These are phyloP conservation scores for Vigna hirtella DNA, from an alignment of 306 rosid species.

Conservation along the genomic window DNA sequence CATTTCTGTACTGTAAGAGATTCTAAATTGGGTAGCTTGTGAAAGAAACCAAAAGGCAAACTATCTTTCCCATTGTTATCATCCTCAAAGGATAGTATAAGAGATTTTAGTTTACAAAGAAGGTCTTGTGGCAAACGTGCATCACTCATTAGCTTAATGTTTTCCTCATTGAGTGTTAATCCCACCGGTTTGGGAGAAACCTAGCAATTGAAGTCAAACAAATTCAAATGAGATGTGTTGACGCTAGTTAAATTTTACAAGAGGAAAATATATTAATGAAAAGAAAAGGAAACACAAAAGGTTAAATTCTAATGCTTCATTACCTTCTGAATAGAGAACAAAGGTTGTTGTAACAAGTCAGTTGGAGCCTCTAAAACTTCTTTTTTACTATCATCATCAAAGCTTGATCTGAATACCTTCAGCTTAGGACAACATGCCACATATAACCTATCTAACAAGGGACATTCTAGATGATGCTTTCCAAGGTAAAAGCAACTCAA, in stretches of 20 bases:
- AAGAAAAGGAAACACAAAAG: too few species aligned
- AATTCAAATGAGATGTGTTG: not conserved
- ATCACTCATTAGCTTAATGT: not conserved
- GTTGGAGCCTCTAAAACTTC: not conserved
- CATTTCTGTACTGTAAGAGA: not conserved
- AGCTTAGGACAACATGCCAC: not conserved
- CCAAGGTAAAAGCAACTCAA: not conserved
- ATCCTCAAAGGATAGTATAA: not conserved
- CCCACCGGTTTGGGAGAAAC: not conserved
- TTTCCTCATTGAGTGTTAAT: not conserved
- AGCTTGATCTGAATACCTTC: not conserved
- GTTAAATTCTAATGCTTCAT: too few species aligned
- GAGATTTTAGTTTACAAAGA: not conserved
- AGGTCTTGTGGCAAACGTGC: not conserved
- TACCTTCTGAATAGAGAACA: not conserved
- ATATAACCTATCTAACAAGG: not conserved
- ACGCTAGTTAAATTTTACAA: too few species aligned
- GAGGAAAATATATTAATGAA: too few species aligned
- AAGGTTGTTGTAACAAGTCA: not conserved
- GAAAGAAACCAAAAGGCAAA: not conserved
- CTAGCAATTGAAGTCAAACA: not conserved
- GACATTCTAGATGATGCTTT: slow-evolving; percentile 14
- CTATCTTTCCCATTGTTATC: not conserved
- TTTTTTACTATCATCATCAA: not conserved
- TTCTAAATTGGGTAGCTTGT: not conserved